Conservation (phyloP, 306 rosid genomes). For the Arachis stenosperma region DNA sequence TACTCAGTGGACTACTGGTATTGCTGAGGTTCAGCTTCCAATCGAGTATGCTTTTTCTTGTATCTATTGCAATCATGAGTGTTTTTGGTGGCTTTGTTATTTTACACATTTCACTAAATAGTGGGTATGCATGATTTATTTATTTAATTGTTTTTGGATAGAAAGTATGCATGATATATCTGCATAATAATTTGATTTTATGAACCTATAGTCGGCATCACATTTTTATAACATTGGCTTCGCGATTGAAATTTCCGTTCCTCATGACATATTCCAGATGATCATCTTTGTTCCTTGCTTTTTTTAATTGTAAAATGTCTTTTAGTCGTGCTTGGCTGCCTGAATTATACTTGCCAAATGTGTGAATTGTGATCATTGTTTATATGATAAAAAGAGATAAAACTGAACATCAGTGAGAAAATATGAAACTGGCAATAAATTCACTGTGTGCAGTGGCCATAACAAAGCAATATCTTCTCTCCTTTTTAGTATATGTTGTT, state of each 20-base stretch:
- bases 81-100: not conserved
- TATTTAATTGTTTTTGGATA: slow-evolving; percentile 7
- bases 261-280: slow-evolving; percentile 11
- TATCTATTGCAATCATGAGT: slow-evolving; percentile 1
- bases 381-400: too few species aligned
- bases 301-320: not conserved
- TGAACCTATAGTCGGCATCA: slow-evolving; percentile 19
- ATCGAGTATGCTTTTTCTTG: slow-evolving; percentile 71
- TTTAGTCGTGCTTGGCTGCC: too few species aligned
- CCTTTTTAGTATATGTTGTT: slow-evolving; percentile 24
- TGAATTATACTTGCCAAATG: too few species aligned
- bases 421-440: too few species aligned
- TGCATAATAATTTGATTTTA: slow-evolving; percentile 23
- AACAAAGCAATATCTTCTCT: not conserved
- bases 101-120: too few species aligned
- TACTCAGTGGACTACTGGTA: slow-evolving; percentile 99
- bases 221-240: not conserved
- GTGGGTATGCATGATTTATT: not conserved
- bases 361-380: too few species aligned
- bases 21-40: slow-evolving; percentile 98
- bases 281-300: slow-evolving; percentile 17
- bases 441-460: too few species aligned
- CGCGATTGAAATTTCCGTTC: slow-evolving; percentile 9
- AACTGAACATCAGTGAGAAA: too few species aligned
- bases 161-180: not conserved